A percentile compares a stretch with the other conserved stretches of the same genome.
Evolutionary conservation across 2,329 filamentous ascomycete genomes (phyloP).

Genomic region (Saccharata proteae): DNA sequence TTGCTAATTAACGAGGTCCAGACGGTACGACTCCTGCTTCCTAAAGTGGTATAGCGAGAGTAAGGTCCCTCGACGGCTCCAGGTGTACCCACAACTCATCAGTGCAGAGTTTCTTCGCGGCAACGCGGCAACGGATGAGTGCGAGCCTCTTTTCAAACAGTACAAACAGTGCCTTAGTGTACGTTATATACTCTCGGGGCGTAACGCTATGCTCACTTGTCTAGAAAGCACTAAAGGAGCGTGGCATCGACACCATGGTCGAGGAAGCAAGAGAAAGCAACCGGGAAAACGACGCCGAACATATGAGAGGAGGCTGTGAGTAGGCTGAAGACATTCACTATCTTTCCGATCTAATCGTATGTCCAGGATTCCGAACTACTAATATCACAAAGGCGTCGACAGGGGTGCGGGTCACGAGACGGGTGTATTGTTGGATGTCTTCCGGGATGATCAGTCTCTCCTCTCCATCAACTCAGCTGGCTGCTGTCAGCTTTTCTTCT

Average conservation of each 20-base stretch:
- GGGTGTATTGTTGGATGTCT: too few relatives aligned
- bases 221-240: constrained; percentile 73
- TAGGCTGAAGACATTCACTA: neutral
- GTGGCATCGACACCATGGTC: constrained; percentile 85
- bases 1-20: constrained; percentile 24
- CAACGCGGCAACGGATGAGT: constrained; percentile 73
- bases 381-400: neutral
- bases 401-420: too few relatives aligned
- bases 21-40: constrained; percentile 93
- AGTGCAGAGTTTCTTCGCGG: constrained; percentile 70
- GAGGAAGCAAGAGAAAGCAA: constrained; percentile 84
- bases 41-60: constrained; percentile 99
- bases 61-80: constrained; percentile 34
- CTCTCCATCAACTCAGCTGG: too few relatives aligned
- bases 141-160: constrained; percentile 70
- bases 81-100: constrained; percentile 3
- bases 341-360: neutral
- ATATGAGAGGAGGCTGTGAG: constrained; percentile 42
- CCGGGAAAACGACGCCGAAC: constrained; percentile 69
- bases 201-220: constrained; percentile 1
- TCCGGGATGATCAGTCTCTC: too few relatives aligned
- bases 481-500: too few relatives aligned
- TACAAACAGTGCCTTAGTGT: constrained; percentile 83
- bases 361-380: neutral
- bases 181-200: constrained; percentile 16